A percentile compares a stretch with the other conserved stretches of the same genome.
Evolutionary conservation across 495 filamentous ascomycete species (phyloP).

Genomic region (Alectoria sarmentosa): DNA sequence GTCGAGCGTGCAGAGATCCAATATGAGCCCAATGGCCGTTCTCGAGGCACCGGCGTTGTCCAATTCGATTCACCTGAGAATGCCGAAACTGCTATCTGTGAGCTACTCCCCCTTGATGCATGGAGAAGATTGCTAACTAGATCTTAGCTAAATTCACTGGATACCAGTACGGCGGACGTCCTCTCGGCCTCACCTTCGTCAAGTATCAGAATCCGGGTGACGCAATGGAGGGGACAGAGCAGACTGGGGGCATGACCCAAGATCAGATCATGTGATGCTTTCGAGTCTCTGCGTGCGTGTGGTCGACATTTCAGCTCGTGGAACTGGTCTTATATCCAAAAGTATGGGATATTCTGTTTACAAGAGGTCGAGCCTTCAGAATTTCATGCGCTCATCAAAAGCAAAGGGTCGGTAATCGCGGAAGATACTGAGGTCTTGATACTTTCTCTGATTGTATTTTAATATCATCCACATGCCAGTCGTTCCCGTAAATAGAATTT

Average conservation of each 20-base stretch:
- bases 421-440: neutral
- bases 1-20: constrained; percentile 97
- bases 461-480: constrained; percentile 1
- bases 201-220: constrained; percentile 73
- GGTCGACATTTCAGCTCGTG: constrained; percentile 6
- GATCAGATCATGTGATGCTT: constrained; percentile 87
- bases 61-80: constrained; percentile 78
- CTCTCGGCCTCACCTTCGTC: constrained; percentile 85
- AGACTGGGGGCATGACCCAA: constrained; percentile 73
- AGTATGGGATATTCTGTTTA: constrained; percentile 14
- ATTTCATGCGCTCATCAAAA: constrained; percentile 1
- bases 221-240: constrained; percentile 70
- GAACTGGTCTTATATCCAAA: neutral
- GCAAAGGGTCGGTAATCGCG: constrained; percentile 2
- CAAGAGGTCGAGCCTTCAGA: neutral
- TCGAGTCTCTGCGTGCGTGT: constrained; percentile 4
- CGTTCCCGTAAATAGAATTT: neutral
- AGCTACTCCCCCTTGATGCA: constrained; percentile 25
- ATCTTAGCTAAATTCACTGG: constrained; percentile 81
- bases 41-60: constrained; percentile 90
- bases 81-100: constrained; percentile 84
- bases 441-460: neutral
- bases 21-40: constrained; percentile 94
- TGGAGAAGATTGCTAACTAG: constrained; percentile 19
- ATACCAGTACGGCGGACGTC: constrained; percentile 94